Evolutionary conservation across 208 protist genomes (phyloP), one percentile per base, ranked within the genome.

Genomic region (Phytomonas sp.): DNA sequence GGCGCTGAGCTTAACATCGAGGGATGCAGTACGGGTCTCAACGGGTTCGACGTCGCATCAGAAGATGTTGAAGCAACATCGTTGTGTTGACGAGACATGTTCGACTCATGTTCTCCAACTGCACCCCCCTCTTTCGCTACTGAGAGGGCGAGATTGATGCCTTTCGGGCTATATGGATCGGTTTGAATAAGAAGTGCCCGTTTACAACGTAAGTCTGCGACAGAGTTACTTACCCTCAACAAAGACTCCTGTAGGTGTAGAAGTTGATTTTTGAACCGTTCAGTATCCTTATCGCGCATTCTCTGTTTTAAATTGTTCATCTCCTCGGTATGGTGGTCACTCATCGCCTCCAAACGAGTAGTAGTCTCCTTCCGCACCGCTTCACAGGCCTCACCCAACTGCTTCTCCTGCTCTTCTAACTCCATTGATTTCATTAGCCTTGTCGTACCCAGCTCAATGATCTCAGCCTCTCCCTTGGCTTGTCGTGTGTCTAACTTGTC

Each of bases 381-480:
- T 56, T 56, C 45, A 56, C 45, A 56, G 5, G 45, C 19, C 19
- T 56, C 45, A 26, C 1, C 69, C 66, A 82, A 45, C 63, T 74
- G 64, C 31, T 71, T 60, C 67, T 79, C 74, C 62, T 74, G 67
- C 4, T 64, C 69, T 45, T 75, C 69, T 65, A 88, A 61, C 70
- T 92, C 82, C 12, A 69, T 84, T 40, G 70, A 63, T 69, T 89
- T 92, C 52, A 69, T 67, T 29, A 88, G 66, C 16, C 81, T 59
- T 37, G 59, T 79, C 23, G 45, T 56, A 26, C 16, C 19, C 19
- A 56, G 23, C 45, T 56, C 45, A 56, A 23, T 56, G 26, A 56
- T 26, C 45, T 56, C 45, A 56, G 45, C 45, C 45, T 56, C 45
- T 56, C 26, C 45, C 19, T 56, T 56, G 8, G 45, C 45, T 26